Evolutionary conservation across 495 filamentous ascomycete species (phyloP), one percentile per base, ranked within the genome.

Genomic region (Aspergillus olivimuriae): DNA sequence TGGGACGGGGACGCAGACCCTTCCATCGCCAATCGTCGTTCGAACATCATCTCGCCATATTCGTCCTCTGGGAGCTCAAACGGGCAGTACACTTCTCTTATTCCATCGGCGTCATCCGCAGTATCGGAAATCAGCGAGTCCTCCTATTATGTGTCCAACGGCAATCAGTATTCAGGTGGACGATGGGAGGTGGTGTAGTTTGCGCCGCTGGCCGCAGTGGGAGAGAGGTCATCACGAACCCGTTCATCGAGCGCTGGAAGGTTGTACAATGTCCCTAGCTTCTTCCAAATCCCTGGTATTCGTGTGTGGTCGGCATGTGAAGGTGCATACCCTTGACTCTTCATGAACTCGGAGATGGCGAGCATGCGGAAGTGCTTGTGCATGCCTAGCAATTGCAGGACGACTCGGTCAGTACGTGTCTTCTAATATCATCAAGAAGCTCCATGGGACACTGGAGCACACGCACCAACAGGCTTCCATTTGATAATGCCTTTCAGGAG

Each of bases 321-420:
- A 1, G 82, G 78, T 45, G 84, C 81, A 63, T 89, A 88, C 44
- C 89, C 90, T 60, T 95, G 88, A 52, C 85, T 88, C 48, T 84
- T 82, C 47, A 98, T 75, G 54, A 86, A 81, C 44, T 92, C 81
- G 12, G 86, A 83, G 23, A 98, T 89, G 3, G 87, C 81, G 44
- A 96, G 81, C 72, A 97, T 91, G 17, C 88, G 87, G 61, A 98
- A 97, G 66, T 97, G 90, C 64, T 94, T 97, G 69, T 98, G 91
- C 72, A 98, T 83, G 38, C 91, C 91, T 95, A 15, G 4, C 4
- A 31, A n/a, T n/a, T n/a, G n/a, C 10, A 18, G 37, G 12, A 22
- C 16, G 38, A 24, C n/a, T 23, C 9, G 4, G 31, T 52, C 41
- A 55, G 39, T 41, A 14, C 30, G 8, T 15, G 30, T 4, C 21